These are phyloP conservation scores for Suillus americanus DNA, from an alignment of 768 basidiomycete species.

Conservation along the genomic window DNA sequence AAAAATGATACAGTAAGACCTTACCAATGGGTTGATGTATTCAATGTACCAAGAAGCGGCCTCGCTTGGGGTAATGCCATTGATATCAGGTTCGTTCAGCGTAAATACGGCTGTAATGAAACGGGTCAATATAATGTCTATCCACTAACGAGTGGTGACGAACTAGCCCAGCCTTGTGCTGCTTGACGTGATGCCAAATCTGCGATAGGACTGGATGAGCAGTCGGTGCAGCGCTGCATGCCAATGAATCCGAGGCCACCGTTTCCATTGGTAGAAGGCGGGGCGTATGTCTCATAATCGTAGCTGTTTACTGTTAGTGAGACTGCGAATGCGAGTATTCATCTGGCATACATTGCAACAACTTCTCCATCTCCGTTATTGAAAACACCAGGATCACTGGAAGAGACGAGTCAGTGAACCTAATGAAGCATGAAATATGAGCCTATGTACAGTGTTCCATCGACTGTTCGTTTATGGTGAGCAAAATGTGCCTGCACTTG, in stretches of 20 bases:
- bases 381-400: conserved; percentile 29
- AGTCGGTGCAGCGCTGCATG: conserved; percentile 39
- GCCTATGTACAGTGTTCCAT: conserved; percentile 28
- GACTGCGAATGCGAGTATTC: not conserved
- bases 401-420: conserved; percentile 2
- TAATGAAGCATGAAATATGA: not conserved
- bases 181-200: conserved; percentile 32
- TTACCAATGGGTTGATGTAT: conserved; percentile 36
- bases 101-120: conserved; percentile 30
- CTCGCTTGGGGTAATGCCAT: conserved; percentile 24
- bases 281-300: conserved; percentile 37
- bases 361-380: conserved; percentile 36
- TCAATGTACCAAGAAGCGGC: conserved; percentile 39
- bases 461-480: conserved; percentile 17
- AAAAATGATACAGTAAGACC: not conserved
- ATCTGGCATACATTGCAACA: conserved; percentile 29
- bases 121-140: not conserved
- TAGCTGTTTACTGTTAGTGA: conserved; percentile 25
- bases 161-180: conserved; percentile 32
- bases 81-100: conserved; percentile 38
- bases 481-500: not conserved
- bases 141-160: conserved; percentile 8
- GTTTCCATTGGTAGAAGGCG: conserved; percentile 34
- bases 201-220: conserved; percentile 35
- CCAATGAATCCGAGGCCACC: conserved; percentile 40